phyloP scores from a whole-genome alignment of 768 basidiomycete species.

The Podaxis pistillaris region DNA sequence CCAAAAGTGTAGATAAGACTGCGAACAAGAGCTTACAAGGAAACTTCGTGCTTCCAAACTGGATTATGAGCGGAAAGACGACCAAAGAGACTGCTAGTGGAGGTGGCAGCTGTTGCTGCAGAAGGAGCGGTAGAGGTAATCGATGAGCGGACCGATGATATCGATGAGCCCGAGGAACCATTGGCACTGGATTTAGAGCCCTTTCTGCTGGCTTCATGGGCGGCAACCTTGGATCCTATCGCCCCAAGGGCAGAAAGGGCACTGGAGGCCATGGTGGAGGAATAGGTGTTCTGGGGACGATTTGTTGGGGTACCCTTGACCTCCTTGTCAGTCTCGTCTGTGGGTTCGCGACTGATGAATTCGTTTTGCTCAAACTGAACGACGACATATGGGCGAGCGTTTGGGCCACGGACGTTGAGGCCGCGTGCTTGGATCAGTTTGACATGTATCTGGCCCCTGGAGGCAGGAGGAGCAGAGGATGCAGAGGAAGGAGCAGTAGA shows the following conservation, averaged over 20 bases:
- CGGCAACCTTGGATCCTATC: conserved; percentile 48
- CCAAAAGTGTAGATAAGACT: neutral
- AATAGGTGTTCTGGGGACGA: conserved; percentile 30
- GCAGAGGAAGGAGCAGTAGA: conserved; percentile 22
- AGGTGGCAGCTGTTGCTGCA: conserved; percentile 19
- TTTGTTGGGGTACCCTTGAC: conserved; percentile 78
- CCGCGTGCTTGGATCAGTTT: conserved; percentile 91
- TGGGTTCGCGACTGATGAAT: conserved; percentile 90
- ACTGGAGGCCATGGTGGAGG: conserved; percentile 46
- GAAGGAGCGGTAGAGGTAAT: conserved; percentile 24
- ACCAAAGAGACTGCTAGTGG: conserved; percentile 52
- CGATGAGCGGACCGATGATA: conserved; percentile 35
- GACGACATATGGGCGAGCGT: conserved; percentile 86
- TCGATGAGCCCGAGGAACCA: conserved; percentile 37
- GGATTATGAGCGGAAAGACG: conserved; percentile 81
- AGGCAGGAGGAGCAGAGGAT: conserved; percentile 30
- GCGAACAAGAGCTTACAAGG: conserved; percentile 67
- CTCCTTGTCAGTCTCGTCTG: conserved; percentile 82
- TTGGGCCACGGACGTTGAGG: conserved; percentile 66
- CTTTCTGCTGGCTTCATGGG: conserved; percentile 31
- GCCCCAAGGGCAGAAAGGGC: conserved; percentile 68
- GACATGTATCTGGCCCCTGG: conserved; percentile 83
- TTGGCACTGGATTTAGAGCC: conserved; percentile 42
- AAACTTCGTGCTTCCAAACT: conserved; percentile 98
- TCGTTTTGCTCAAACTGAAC: conserved; percentile 99